These are phyloP conservation scores for Pseudogymnoascus verrucosus DNA, from an alignment of 2,329 filamentous ascomycete genomes.

Conservation along the genomic window DNA sequence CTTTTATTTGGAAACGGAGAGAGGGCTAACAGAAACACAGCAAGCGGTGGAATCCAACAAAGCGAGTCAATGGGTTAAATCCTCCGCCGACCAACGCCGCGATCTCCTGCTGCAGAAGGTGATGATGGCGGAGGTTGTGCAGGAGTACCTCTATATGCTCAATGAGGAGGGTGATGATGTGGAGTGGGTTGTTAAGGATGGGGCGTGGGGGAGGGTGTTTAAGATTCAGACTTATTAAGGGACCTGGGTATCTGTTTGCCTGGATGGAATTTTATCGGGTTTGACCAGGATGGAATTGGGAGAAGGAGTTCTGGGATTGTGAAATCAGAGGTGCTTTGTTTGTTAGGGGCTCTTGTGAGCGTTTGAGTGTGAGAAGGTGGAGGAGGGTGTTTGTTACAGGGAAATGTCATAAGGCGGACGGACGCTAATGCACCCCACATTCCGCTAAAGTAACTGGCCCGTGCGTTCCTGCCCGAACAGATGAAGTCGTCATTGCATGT, in stretches of 20 bases:
- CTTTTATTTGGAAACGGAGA: too few species aligned
- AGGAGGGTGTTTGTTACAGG: too few species aligned
- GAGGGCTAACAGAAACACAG: background rate
- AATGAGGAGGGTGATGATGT: background rate
- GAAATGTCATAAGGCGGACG: background rate
- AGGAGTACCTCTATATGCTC: background rate
- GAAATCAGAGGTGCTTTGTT: background rate
- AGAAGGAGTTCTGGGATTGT: background rate
- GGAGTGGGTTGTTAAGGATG: background rate
- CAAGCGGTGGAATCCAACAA: background rate
- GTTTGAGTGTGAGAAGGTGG: too few species aligned
- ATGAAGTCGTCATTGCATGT: background rate
- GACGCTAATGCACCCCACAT: conserved; percentile 3
- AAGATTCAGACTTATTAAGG: conserved; percentile 11
- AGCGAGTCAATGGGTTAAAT: background rate
- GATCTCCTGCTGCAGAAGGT: background rate
- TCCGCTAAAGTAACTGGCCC: background rate
- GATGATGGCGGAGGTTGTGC: background rate
- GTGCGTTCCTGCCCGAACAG: background rate
- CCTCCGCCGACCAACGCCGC: background rate
- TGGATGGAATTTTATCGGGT: background rate
- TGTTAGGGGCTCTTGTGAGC: background rate
- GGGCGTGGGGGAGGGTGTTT: background rate
- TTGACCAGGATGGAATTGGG: background rate
- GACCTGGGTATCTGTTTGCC: conserved; percentile 16